Evolutionary conservation across 495 filamentous ascomycete species (phyloP), one percentile per base, ranked within the genome.

Genomic region (Oidiodendron maius): DNA sequence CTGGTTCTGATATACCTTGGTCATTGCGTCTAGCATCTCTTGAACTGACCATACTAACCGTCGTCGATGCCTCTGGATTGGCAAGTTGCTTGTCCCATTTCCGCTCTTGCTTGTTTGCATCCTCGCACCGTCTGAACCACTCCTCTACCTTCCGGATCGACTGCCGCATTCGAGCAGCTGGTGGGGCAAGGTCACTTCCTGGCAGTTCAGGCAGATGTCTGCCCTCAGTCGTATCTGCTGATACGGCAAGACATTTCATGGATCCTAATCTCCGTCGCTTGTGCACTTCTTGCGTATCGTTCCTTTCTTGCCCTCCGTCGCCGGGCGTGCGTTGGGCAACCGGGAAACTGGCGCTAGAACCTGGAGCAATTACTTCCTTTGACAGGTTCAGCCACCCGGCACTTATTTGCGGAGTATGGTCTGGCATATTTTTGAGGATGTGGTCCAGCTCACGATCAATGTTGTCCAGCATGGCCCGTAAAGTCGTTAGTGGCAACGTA

Each of bases 341-440:
- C n/a, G n/a, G n/a, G n/a, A n/a, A n/a, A n/a, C n/a, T n/a, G n/a
- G n/a, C n/a, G 26, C 26, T 30, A 5, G 26, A 30, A 30, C 26
- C 12, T 5, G 26, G 5, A 30, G 26, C 26, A 30, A 30, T 12
- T 30, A 12, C 5, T 5, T 5, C 26, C 12, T 30, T 30, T 30
- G 26, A 30, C 12, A 5, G 5, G 5, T 30, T 28, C 22, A 10
- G 3, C 17, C 3, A n/a, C 23, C 23, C 41, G 23, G 17, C 10
- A 44, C 24, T 23, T 17, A 22, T 12, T 44, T n/a, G 2, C 8
- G 23, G 41, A 12, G 41, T 12, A 18, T 44, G 41, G 13, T 30
- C 24, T 2, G 25, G n/a, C 41, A 44, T 44, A 30, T 18, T 44
- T 23, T 44, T 44, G 23, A 8, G 23, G n/a, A 44, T 44, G 30